A percentile compares a stretch with the other conserved stretches of the same genome.
These are phyloP conservation scores for Cyclotella cryptica DNA, from an alignment of 108 stramenopile genomes.

Conservation along the genomic window DNA sequence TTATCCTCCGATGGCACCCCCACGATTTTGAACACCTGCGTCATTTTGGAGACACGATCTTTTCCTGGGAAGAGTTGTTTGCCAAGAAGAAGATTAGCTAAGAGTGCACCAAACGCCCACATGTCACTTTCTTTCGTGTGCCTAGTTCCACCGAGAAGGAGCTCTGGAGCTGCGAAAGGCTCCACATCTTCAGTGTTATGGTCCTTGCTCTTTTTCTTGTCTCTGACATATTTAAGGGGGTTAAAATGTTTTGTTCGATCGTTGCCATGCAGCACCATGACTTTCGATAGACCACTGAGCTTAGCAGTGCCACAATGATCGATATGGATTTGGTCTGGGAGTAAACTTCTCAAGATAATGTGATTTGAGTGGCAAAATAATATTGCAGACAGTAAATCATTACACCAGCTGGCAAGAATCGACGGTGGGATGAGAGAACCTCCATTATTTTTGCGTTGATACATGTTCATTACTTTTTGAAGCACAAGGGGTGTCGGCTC, in stretches of 20 bases:
- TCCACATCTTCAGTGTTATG: conserved; percentile 70
- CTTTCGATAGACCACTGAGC: conserved; percentile 73
- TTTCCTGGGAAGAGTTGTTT: conserved; percentile 83
- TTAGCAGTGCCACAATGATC: conserved; percentile 83
- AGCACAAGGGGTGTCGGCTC: conserved; percentile 82
- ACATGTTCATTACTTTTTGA: conserved; percentile 65
- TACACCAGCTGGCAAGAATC: conserved; percentile 75
- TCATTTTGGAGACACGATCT: conserved; percentile 69
- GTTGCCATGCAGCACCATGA: conserved; percentile 61
- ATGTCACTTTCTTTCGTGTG: conserved; percentile 84
- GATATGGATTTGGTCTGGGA: conserved; percentile 79
- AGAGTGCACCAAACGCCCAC: conserved; percentile 82
- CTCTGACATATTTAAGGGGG: conserved; percentile 54
- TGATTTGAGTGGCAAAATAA: conserved; percentile 84
- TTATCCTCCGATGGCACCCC: conserved; percentile 73
- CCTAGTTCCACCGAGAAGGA: conserved; percentile 77
- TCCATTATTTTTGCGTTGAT: conserved; percentile 49
- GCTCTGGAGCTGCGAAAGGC: conserved; percentile 80
- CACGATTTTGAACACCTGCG: conserved; percentile 77
- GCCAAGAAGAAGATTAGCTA: conserved; percentile 77
- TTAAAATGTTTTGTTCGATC: conserved; percentile 56
- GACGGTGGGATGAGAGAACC: conserved; percentile 57
- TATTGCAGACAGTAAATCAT: conserved; percentile 81
- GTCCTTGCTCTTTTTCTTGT: conserved; percentile 51
- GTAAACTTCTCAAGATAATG: conserved; percentile 72